A percentile compares a stretch with the other conserved stretches of the same genome.
These are phyloP conservation scores for Paradendryphiella salina DNA, from an alignment of 2,329 filamentous ascomycete genomes.

Conservation along the genomic window DNA sequence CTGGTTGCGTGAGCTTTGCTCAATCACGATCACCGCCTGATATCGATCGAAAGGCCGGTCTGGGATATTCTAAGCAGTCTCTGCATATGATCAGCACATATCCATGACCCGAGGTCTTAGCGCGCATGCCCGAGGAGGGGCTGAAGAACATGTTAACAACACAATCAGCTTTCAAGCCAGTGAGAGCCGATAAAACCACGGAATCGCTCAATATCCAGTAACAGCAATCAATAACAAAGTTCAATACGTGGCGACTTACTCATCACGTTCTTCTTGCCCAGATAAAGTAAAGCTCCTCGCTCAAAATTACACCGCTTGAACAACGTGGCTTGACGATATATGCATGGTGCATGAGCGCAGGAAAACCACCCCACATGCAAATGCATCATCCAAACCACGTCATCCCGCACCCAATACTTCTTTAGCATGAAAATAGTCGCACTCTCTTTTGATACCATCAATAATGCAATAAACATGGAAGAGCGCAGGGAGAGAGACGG, in stretches of 20 bases:
- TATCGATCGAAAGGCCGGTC: slow-evolving; percentile 1
- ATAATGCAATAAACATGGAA: no score
- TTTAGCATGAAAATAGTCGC: neutral
- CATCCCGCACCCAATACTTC: neutral
- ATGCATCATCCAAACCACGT: slow-evolving; percentile 2
- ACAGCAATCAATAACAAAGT: neutral
- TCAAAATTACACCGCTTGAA: neutral
- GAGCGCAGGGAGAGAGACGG: neutral
- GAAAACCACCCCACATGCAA: neutral
- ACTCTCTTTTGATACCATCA: no score
- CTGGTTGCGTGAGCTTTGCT: neutral
- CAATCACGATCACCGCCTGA: neutral
- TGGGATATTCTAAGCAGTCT: neutral
- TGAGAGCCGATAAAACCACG: no score
- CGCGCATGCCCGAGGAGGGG: neutral
- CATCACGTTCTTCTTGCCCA: neutral
- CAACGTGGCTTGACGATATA: slow-evolving; percentile 1
- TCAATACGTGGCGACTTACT: neutral
- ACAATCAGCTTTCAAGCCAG: neutral
- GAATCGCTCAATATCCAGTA: neutral
- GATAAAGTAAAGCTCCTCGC: neutral
- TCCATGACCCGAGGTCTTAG: neutral
- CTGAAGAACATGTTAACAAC: neutral
- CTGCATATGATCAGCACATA: neutral
- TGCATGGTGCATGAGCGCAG: neutral